These are phyloP conservation scores for Backusella morwellensis DNA, from an alignment of 192 early-diverging fungal genomes.

Conservation along the genomic window DNA sequence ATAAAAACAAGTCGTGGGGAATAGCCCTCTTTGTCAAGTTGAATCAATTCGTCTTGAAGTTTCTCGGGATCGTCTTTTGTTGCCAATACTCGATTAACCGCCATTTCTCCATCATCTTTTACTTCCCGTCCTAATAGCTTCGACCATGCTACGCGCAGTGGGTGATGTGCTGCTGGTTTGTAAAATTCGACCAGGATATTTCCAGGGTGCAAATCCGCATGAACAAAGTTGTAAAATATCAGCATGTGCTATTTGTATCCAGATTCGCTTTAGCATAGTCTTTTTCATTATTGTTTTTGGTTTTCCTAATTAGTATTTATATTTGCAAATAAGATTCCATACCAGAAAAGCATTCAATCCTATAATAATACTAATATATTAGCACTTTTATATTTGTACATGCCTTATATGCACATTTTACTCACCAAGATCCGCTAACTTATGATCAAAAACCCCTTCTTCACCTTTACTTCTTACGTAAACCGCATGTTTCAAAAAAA, in stretches of 20 bases:
- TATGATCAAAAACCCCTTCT: constrained; percentile 68
- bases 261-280: background rate
- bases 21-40: constrained; percentile 67
- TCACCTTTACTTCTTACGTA: background rate
- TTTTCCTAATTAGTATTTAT: background rate
- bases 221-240: constrained; percentile 91
- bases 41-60: constrained; percentile 43
- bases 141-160: constrained; percentile 42
- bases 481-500: constrained; percentile 62
- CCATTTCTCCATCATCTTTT: constrained; percentile 39
- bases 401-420: background rate
- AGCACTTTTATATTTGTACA: background rate
- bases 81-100: constrained; percentile 35
- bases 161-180: constrained; percentile 55
- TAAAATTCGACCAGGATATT: constrained; percentile 88
- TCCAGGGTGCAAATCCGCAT: constrained; percentile 93
- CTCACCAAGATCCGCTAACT: constrained; percentile 75
- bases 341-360: constrained; percentile 71
- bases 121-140: constrained; percentile 23
- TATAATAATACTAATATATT: constrained; percentile 11
- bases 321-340: background rate
- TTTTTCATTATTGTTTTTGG: background rate
- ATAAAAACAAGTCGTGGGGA: constrained; percentile 78
- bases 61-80: constrained; percentile 38
- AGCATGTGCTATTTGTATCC: constrained; percentile 71